phyloP scores from a whole-genome alignment of 805 yeast genomes.

The Teunomyces kruisii region DNA sequence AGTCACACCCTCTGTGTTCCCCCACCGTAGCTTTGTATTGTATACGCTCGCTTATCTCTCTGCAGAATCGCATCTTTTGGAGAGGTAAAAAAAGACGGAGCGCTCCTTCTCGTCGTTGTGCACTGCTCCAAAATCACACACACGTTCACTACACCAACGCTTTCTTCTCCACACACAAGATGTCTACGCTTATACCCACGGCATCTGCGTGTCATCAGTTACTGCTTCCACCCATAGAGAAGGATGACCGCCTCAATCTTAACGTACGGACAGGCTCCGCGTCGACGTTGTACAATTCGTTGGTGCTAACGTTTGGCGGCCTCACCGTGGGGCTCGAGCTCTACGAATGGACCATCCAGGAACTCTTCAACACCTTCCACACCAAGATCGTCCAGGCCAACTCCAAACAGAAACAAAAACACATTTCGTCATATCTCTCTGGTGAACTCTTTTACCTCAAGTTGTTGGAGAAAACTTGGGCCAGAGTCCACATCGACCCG shows the following conservation, averaged over 20 bases:
- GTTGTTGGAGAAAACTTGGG: conserved; percentile 61
- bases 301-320: conserved; percentile 69
- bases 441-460: conserved; percentile 63
- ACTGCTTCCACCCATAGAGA: conserved; percentile 52
- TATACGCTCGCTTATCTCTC: too few relatives aligned
- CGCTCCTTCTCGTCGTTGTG: too few relatives aligned
- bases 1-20: too few relatives aligned
- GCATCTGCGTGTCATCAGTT: conserved; percentile 59
- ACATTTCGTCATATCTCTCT: conserved; percentile 44
- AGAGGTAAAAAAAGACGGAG: too few relatives aligned
- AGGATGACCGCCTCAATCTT: conserved; percentile 54
- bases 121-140: too few relatives aligned
- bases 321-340: conserved; percentile 56
- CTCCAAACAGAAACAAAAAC: conserved; percentile 23
- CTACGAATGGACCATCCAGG: conserved; percentile 33
- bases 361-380: conserved; percentile 39
- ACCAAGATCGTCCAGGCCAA: conserved; percentile 24
- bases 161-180: conserved; percentile 15
- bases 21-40: too few relatives aligned
- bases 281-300: conserved; percentile 54
- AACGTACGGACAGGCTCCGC: conserved; percentile 72
- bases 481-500: conserved; percentile 27
- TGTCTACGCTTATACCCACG: conserved; percentile 67
- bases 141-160: not conserved
- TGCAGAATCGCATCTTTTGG: too few relatives aligned